Percentiles rank a stretch among this genome's conserved stretches.
phyloP scores from a whole-genome alignment of 2,329 filamentous ascomycete species.

The Cryphonectria carpinicola region DNA sequence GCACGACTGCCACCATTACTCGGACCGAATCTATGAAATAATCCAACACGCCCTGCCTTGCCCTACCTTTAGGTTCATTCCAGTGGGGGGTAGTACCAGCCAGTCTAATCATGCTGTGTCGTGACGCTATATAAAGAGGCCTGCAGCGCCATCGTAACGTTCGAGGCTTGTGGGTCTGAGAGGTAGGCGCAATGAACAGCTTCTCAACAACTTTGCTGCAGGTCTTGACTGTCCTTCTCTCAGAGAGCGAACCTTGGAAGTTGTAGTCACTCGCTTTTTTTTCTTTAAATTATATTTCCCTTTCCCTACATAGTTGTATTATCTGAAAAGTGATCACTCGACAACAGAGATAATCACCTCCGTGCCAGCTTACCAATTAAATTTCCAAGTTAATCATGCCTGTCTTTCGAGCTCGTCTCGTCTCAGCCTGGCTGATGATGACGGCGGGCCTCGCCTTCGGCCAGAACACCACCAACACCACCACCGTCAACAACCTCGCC shows the following conservation, averaged over 20 bases:
- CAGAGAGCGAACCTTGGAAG: neutral
- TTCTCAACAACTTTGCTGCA: neutral
- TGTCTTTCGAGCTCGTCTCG: neutral
- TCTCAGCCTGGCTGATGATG: neutral
- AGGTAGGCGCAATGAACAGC: neutral
- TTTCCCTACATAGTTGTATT: neutral
- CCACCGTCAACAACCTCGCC: conserved; percentile 14
- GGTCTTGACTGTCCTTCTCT: neutral
- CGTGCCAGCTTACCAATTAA: no score
- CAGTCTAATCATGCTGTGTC: neutral
- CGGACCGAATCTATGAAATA: neutral
- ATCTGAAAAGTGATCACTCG: neutral
- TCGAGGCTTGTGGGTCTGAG: neutral
- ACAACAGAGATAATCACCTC: neutral
- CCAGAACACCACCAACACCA: conserved; percentile 16
- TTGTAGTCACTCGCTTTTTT: neutral
- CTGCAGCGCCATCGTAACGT: neutral
- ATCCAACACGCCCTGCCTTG: neutral
- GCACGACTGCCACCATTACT: neutral
- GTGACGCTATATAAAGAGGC: conserved; percentile 1
- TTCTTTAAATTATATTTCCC: neutral
- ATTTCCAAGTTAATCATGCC: neutral
- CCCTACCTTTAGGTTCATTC: neutral
- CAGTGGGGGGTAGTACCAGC: neutral
- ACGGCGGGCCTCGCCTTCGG: neutral